Evolutionary conservation across 306 rosid genomes (phyloP).

Genomic region (Spatholobus suberectus): DNA sequence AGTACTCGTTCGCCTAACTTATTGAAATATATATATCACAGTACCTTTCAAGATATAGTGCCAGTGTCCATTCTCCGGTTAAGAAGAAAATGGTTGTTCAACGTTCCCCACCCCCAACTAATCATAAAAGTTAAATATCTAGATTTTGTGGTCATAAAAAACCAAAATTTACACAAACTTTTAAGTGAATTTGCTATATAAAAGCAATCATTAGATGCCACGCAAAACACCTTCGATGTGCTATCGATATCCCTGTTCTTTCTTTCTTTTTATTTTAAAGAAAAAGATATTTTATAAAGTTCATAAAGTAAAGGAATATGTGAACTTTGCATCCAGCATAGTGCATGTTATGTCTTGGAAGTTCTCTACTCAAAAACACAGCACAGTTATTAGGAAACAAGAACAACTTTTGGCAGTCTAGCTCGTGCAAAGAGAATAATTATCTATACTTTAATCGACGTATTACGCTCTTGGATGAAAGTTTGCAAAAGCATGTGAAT

Average conservation of each 20-base stretch:
- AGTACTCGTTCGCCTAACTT: neutral
- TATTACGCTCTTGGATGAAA: neutral
- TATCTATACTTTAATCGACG: neutral
- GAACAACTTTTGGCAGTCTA: neutral
- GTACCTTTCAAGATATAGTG: neutral
- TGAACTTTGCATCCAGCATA: neutral
- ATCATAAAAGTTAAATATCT: neutral
- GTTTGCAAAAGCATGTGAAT: neutral
- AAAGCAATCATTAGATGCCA: neutral
- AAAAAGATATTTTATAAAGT: neutral
- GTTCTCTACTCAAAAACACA: neutral
- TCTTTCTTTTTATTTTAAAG: neutral
- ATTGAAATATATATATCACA: neutral
- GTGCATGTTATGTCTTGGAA: neutral
- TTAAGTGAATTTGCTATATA: neutral
- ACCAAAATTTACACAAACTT: neutral
- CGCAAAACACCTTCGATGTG: neutral
- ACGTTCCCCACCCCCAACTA: neutral
- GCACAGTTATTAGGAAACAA: neutral
- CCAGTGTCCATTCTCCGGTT: neutral
- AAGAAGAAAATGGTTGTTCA: no score
- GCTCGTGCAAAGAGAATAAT: neutral
- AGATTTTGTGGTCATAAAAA: neutral
- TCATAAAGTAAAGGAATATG: neutral
- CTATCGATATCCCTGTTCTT: neutral